Evolutionary conservation across 2,329 filamentous ascomycete species (phyloP).

Genomic region (Fusarium subglutinans): DNA sequence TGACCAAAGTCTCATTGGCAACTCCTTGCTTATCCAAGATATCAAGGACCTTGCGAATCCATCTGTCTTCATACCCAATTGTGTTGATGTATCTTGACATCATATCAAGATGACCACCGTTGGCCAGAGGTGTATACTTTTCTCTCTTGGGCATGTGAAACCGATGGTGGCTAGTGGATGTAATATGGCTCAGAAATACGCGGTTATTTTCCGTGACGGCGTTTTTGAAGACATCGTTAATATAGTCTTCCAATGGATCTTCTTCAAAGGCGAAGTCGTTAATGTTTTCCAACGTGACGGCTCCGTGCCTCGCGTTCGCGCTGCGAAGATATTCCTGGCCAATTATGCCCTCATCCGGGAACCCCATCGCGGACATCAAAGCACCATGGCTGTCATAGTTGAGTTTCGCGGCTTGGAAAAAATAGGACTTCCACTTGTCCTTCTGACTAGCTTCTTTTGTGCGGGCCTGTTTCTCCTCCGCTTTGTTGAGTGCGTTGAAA

Average conservation of each 20-base stretch:
- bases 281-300: constrained; percentile 42
- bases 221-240: constrained; percentile 42
- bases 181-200: constrained; percentile 47
- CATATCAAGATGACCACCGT: constrained; percentile 31
- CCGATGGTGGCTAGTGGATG: constrained; percentile 47
- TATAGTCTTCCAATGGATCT: constrained; percentile 43
- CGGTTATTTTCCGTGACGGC: constrained; percentile 44
- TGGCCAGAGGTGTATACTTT: constrained; percentile 36
- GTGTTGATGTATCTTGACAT: constrained; percentile 45
- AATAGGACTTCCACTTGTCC: constrained; percentile 43
- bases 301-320: constrained; percentile 41
- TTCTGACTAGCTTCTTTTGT: not conserved
- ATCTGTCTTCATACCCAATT: constrained; percentile 44
- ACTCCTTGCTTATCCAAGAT: constrained; percentile 45
- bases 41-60: constrained; percentile 43
- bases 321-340: constrained; percentile 43
- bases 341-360: constrained; percentile 39
- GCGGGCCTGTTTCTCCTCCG: not conserved
- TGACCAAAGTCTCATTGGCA: constrained; percentile 45
- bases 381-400: constrained; percentile 46
- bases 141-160: constrained; percentile 43
- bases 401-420: constrained; percentile 35
- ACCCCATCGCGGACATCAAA: constrained; percentile 45
- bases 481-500: constrained; percentile 46
- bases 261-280: constrained; percentile 49